Conservation (phyloP, 805 yeast species). For the Candida adriatica region DNA sequence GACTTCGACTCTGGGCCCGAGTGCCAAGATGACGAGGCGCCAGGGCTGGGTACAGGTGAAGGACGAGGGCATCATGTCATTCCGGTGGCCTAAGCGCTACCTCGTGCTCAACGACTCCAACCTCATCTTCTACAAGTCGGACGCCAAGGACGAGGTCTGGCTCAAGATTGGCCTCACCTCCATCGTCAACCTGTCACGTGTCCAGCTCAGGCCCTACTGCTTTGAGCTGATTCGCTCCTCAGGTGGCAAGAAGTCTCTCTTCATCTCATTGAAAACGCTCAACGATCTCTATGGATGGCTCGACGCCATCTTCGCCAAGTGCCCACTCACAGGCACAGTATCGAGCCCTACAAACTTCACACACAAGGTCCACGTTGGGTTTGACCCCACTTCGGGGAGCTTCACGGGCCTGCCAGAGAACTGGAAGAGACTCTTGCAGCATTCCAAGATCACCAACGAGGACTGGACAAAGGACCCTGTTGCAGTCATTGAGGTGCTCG, state of each 20-base stretch:
- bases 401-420: slow-evolving; percentile 91
- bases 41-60: slow-evolving; percentile 89
- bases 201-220: slow-evolving; percentile 69
- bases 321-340: slow-evolving; percentile 59
- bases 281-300: slow-evolving; percentile 85
- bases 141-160: slow-evolving; percentile 41
- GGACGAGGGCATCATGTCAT: slow-evolving; percentile 85
- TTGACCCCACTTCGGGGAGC: slow-evolving; percentile 77
- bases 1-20: slow-evolving; percentile 28
- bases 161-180: slow-evolving; percentile 50
- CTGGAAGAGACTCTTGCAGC: slow-evolving; percentile 81
- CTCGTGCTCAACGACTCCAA: slow-evolving; percentile 71
- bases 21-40: slow-evolving; percentile 23
- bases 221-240: slow-evolving; percentile 56
- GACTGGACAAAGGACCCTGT: slow-evolving; percentile 93
- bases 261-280: slow-evolving; percentile 69
- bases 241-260: slow-evolving; percentile 49
- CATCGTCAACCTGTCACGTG: slow-evolving; percentile 57
- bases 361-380: slow-evolving; percentile 86
- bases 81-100: slow-evolving; percentile 89
- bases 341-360: slow-evolving; percentile 93
- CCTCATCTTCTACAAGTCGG: slow-evolving; percentile 69
- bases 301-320: slow-evolving; percentile 75
- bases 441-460: slow-evolving; percentile 83
- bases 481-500: slow-evolving; percentile 88